Percentiles rank a stretch among this genome's conserved stretches.
phyloP scores from a whole-genome alignment of 73 alveolate species.

The Paramecium biaurelia region DNA sequence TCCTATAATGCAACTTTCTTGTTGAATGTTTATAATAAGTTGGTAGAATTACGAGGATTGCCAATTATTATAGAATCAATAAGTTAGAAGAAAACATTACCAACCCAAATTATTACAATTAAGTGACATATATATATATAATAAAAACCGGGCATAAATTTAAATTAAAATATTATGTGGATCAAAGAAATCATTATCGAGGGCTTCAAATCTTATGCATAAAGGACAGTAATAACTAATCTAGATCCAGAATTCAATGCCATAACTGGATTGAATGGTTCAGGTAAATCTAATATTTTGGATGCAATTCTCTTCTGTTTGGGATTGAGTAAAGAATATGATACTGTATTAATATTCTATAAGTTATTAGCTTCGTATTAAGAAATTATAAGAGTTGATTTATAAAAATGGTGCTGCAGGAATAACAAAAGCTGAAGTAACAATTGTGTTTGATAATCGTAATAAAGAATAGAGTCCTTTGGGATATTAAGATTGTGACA shows the following conservation, averaged over 20 bases:
- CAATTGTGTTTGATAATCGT: constrained; percentile 93
- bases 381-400: constrained; percentile 96
- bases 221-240: constrained; percentile 81
- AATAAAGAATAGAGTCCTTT: constrained; percentile 84
- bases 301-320: constrained; percentile 98
- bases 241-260: constrained; percentile 99
- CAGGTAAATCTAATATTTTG: constrained; percentile 98
- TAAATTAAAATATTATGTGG: constrained; percentile 71
- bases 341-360: constrained; percentile 46
- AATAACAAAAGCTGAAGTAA: constrained; percentile 98
- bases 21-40: background rate
- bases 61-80: background rate
- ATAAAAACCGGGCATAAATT: constrained; percentile 2
- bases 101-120: constrained; percentile 15
- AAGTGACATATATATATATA: constrained; percentile 30
- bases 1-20: constrained; percentile 7
- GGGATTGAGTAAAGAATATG: constrained; percentile 77
- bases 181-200: constrained; percentile 89
- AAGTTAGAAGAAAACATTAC: constrained; percentile 29
- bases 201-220: constrained; percentile 92
- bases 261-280: constrained; percentile 98
- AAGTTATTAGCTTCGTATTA: constrained; percentile 88
- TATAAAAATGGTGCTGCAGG: constrained; percentile 99
- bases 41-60: background rate
- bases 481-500: constrained; percentile 75